phyloP scores from a whole-genome alignment of 179 eudicot species.

The Silene vulgaris region DNA sequence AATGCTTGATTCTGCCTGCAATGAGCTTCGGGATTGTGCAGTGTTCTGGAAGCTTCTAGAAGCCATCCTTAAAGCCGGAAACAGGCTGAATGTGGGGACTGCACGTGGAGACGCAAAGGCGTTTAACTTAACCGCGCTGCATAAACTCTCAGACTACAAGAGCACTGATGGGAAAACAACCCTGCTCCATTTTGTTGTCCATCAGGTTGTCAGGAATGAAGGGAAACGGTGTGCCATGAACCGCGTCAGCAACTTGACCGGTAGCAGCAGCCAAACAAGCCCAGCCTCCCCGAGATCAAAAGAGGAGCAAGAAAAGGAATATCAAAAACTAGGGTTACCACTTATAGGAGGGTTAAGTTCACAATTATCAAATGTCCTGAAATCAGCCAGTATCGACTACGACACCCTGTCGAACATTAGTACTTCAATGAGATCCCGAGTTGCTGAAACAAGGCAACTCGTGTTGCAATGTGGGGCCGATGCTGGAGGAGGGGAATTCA shows the following conservation, averaged over 20 bases:
- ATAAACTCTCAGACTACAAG: constrained; percentile 80
- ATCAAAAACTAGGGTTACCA: constrained; percentile 68
- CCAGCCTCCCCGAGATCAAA: constrained; percentile 23
- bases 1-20: constrained; percentile 60
- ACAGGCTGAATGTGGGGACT: constrained; percentile 81
- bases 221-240: constrained; percentile 67
- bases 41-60: constrained; percentile 82
- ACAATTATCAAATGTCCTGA: constrained; percentile 60
- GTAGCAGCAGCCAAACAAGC: constrained; percentile 26
- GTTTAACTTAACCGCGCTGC: constrained; percentile 59
- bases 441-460: constrained; percentile 34
- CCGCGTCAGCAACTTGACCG: constrained; percentile 36
- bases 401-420: constrained; percentile 35
- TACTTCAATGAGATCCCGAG: constrained; percentile 30
- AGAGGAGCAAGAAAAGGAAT: constrained; percentile 67
- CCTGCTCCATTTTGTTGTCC: constrained; percentile 77
- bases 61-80: constrained; percentile 91
- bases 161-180: constrained; percentile 86
- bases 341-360: constrained; percentile 71
- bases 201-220: constrained; percentile 77
- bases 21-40: constrained; percentile 61
- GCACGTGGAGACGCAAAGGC: constrained; percentile 86
- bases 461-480: constrained; percentile 39
- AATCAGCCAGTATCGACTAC: constrained; percentile 55
- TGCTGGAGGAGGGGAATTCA: constrained; percentile 39